Evolutionary conservation across 2,329 filamentous ascomycete genomes (phyloP), one percentile per base, ranked within the genome.

Genomic region (Fusarium sp.): DNA sequence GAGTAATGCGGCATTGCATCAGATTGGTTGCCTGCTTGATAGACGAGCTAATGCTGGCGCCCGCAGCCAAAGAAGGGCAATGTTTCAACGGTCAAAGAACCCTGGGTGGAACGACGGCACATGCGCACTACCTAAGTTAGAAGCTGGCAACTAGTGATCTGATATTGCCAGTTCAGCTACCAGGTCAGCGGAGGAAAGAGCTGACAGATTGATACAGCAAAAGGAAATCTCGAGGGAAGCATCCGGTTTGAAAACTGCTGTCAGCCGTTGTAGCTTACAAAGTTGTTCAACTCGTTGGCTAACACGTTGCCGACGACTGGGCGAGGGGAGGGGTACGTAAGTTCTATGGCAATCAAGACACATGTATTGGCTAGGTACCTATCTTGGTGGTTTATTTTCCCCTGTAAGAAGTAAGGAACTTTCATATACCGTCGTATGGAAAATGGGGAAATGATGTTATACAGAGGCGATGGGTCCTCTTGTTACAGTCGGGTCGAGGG

Each of bases 221-320:
- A n/a, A 27, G 22, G 22, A 29, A 41, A 49, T 27, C 13, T 40
- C 24, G 49, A 52, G 24, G 24, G 60, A 22, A 18, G 43, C 44
- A 62, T 30, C 44, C 41, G 57, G 52, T 63, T 70, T 24, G 48
- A 52, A 70, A 46, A 67, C 67, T 58, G 67, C 53, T 29, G 57
- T 40, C 48, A 58, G 56, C 67, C 67, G 62, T 52, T 61, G 67
- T 70, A 62, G 67, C 67, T 68, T 67, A 49, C 62, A 22, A 55
- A 60, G 43, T 46, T 57, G 48, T 47, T 24, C 53, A 70, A 47
- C 61, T 67, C 45, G 38, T 32, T 58, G 57, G 57, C 27, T 29
- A 29, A 29, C 67, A 70, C 62, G 66, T 67, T 67, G 44, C 29
- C 55, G 38, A 69, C 62, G 66, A 64, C 58, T 58, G 62, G 58